Evolutionary conservation across 1,284 basidiomycete species (phyloP).

Genomic region (Moesziomyces sp.): DNA sequence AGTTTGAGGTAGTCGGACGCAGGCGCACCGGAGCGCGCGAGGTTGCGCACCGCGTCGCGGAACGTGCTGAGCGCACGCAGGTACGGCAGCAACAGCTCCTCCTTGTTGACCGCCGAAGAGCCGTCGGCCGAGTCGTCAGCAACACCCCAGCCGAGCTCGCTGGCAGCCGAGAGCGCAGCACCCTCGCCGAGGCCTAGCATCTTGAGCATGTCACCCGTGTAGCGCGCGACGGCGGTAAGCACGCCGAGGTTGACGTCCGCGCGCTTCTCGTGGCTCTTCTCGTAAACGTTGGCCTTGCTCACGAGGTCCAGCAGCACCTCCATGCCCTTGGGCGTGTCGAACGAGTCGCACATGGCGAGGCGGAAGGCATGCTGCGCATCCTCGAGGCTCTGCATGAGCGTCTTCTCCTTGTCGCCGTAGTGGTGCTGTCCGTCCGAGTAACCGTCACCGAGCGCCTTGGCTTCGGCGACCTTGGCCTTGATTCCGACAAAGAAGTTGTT

Average conservation of each 20-base stretch:
- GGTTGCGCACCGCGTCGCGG: constrained; percentile 85
- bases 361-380: constrained; percentile 83
- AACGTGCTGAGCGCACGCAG: constrained; percentile 86
- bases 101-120: constrained; percentile 73
- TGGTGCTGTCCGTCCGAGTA: constrained; percentile 71
- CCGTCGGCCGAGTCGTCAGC: constrained; percentile 36
- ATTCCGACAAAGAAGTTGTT: constrained; percentile 95
- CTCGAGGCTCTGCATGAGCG: constrained; percentile 73
- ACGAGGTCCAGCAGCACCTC: constrained; percentile 83
- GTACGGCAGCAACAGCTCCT: constrained; percentile 89
- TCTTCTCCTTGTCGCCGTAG: constrained; percentile 60
- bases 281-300: constrained; percentile 88
- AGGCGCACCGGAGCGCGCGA: constrained; percentile 75
- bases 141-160: constrained; percentile 63
- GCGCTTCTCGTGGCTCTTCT: constrained; percentile 69
- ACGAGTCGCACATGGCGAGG: constrained; percentile 92
- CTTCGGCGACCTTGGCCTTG: constrained; percentile 77
- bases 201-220: constrained; percentile 88
- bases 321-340: constrained; percentile 91
- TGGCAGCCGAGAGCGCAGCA: constrained; percentile 17
- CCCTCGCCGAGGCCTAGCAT: constrained; percentile 96
- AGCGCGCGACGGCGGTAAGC: constrained; percentile 80
- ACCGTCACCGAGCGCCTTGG: constrained; percentile 63
- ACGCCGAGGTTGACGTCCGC: constrained; percentile 76
- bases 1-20: constrained; percentile 60